These are phyloP conservation scores for Aspergillus caelatus DNA, from an alignment of 2,329 filamentous ascomycete species.

Conservation along the genomic window DNA sequence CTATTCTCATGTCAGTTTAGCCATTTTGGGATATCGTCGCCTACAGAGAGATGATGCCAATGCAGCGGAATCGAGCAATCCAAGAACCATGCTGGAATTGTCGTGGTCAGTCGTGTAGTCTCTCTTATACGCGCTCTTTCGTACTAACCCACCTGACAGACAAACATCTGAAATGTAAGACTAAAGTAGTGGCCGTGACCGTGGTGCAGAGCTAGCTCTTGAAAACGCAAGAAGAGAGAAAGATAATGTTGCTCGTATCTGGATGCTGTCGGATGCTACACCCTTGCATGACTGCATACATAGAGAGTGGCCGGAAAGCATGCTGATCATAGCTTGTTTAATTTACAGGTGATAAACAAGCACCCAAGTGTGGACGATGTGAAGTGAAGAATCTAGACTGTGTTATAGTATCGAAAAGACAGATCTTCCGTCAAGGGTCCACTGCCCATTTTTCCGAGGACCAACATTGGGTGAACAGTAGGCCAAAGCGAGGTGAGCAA, in stretches of 20 bases:
- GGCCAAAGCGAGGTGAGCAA: slow-evolving; percentile 20
- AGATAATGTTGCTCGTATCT: neutral
- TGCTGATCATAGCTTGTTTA: neutral
- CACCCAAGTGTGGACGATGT: slow-evolving; percentile 20
- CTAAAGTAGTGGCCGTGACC: neutral
- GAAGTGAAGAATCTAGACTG: slow-evolving; percentile 18
- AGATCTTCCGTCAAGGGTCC: slow-evolving; percentile 22
- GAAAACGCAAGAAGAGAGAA: too few species aligned
- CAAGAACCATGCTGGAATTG: slow-evolving; percentile 4
- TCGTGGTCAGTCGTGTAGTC: neutral
- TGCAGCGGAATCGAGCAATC: neutral
- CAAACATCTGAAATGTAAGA: slow-evolving; percentile 4
- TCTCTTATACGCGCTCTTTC: too few species aligned
- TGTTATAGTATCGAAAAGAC: slow-evolving; percentile 13
- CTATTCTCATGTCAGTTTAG: neutral
- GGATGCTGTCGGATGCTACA: neutral
- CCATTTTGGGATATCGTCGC: neutral
- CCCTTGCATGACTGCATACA: neutral
- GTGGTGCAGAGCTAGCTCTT: neutral
- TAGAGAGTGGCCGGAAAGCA: neutral
- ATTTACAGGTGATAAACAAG: slow-evolving; percentile 19
- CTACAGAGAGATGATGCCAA: neutral
- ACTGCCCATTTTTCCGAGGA: slow-evolving; percentile 17
- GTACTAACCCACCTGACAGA: neutral
- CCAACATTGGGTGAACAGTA: slow-evolving; percentile 28